Base-by-base conservation (phyloP, 2,329 filamentous ascomycete genomes). In the Leptographium procerum region DNA sequence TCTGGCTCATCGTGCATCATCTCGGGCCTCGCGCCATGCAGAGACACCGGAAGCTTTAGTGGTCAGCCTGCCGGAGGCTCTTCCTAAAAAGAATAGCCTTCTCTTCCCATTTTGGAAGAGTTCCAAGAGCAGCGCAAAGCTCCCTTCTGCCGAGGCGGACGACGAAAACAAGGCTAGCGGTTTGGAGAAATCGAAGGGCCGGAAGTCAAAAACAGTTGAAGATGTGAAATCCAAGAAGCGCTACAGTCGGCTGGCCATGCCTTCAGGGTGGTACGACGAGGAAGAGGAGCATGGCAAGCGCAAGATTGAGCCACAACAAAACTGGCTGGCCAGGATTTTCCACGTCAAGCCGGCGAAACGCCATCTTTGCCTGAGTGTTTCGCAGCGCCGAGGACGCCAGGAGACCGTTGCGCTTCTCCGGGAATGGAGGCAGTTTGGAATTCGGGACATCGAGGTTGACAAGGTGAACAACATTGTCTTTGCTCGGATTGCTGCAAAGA, bases 291-390 rank as follows among this genome's bases (percentile, higher is more conserved):
- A 69, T 60, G 70, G 33, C 69, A 69, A 60, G 68, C 78, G 79
- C 59, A 79, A 78, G 71, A 87, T 81, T 66, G 84, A 84, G 61
- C 80, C 83, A 33, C 86, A 84, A 68, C 85, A 90, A 67, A 95
- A 87, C 65, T 96, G 92, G 91, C 81, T 97, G 57, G 87, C 89
- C 33, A 87, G 89, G 19, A 83, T 97, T 52, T 89, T 97, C 74
- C 84, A 90, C 58, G 86, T 96, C 68, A 96, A 94, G 69, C 92
- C 92, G 1, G 88, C 86, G 0, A 86, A 77, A 19, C 83, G 83
- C 62, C 80, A 88, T 31, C 72, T 96, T 19, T 94, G 90, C 69
- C 85, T 96, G 69, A 79, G 79, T 4, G 78, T 90, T 28, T 83
- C 86, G 6, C 86, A 87, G 65, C 78, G 79, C n/a, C 82, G 84